Evolutionary conservation across 495 filamentous ascomycete genomes (phyloP).

Genomic region (Penicillium angulare): DNA sequence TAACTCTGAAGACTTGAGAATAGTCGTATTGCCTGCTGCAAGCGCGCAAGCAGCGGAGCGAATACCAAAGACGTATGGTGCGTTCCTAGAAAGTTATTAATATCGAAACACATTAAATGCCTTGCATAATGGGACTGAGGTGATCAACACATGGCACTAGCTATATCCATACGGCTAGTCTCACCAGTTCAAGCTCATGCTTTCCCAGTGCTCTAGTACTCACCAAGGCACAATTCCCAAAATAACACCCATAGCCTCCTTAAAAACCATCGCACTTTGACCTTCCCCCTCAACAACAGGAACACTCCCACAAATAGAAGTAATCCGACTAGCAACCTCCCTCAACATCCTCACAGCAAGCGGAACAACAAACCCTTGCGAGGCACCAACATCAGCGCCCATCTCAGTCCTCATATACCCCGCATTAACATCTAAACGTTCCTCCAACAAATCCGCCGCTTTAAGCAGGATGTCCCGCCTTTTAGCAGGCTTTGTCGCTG

Average conservation of each 20-base stretch:
- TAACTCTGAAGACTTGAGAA: conserved; percentile 73
- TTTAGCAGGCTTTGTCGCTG: conserved; percentile 55
- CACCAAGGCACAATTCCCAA: conserved; percentile 84
- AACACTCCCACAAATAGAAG: conserved; percentile 59
- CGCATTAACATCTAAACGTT: conserved; percentile 55
- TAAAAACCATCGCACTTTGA: conserved; percentile 63
- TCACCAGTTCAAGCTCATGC: no score
- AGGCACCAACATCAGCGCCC: conserved; percentile 50
- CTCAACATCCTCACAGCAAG: conserved; percentile 57
- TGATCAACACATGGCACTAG: no score
- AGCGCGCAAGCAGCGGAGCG: conserved; percentile 71
- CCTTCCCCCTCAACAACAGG: conserved; percentile 55
- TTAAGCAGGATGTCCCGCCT: conserved; percentile 75
- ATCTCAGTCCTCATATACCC: conserved; percentile 71
- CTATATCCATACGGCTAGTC: no score
- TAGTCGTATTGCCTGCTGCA: conserved; percentile 75
- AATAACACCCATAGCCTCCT: conserved; percentile 79
- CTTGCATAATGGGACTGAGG: no score
- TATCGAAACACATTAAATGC: neutral
- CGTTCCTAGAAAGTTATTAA: conserved; percentile 48
- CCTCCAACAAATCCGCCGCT: conserved; percentile 66
- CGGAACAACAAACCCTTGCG: conserved; percentile 58
- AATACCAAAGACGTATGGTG: conserved; percentile 63
- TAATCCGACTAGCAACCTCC: conserved; percentile 71
- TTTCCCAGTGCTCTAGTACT: conserved; percentile 1